Evolutionary conservation across 768 basidiomycete genomes (phyloP).

Genomic region (Arthromyces matolae): DNA sequence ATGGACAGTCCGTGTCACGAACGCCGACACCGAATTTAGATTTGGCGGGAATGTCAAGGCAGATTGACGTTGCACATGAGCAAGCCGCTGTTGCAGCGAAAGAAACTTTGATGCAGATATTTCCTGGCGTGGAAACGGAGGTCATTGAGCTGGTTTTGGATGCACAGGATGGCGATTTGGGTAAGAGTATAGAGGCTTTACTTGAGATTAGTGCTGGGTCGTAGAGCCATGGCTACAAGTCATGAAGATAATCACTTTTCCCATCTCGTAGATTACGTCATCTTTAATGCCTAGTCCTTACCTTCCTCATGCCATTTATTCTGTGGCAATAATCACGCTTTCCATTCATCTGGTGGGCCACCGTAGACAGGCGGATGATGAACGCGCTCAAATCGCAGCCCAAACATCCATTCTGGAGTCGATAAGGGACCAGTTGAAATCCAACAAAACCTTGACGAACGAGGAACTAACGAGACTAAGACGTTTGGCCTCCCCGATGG

Average conservation of each 20-base stretch:
- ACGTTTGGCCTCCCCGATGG: conserved; percentile 42
- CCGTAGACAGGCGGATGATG: conserved; percentile 46
- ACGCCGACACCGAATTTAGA: conserved; percentile 71
- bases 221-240: conserved; percentile 11
- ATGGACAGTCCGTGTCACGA: conserved; percentile 45
- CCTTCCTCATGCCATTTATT: conserved; percentile 62
- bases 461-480: conserved; percentile 54
- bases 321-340: conserved; percentile 61
- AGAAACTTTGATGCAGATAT: conserved; percentile 83
- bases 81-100: conserved; percentile 66
- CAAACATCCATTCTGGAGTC: conserved; percentile 62
- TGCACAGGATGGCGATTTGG: conserved; percentile 84
- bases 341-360: conserved; percentile 63
- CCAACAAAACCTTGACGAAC: conserved; percentile 39
- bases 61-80: conserved; percentile 77
- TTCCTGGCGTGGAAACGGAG: conserved; percentile 78
- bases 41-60: conserved; percentile 62
- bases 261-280: conserved; percentile 15
- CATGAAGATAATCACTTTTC: background rate
- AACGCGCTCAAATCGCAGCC: conserved; percentile 51
- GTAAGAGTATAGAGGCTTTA: conserved; percentile 82
- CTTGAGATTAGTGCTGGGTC: conserved; percentile 65
- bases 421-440: conserved; percentile 49
- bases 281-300: conserved; percentile 32
- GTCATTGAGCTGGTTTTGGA: conserved; percentile 88